A percentile compares a stretch with the other conserved stretches of the same genome.
These are phyloP conservation scores for Scheffersomyces lignosus DNA, from an alignment of 805 yeast species.

Conservation along the genomic window DNA sequence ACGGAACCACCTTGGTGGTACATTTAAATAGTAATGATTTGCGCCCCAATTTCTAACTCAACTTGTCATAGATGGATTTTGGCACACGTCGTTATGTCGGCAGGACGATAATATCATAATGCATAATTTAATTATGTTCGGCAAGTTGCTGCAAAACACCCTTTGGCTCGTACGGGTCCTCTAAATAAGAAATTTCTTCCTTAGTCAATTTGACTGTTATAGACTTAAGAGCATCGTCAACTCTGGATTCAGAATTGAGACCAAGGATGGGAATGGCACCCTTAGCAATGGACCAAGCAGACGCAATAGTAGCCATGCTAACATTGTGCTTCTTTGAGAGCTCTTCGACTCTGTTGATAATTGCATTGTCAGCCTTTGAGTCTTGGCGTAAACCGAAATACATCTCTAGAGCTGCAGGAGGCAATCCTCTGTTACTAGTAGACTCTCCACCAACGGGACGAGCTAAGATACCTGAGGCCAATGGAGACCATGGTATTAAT, in stretches of 20 bases:
- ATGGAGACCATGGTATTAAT: conserved; percentile 61
- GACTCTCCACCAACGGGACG: conserved; percentile 35
- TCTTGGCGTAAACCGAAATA: conserved; percentile 11
- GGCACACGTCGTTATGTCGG: no score
- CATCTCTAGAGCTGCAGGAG: conserved; percentile 9
- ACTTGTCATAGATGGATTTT: no score
- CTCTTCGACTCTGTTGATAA: conserved; percentile 51
- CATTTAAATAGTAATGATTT: no score
- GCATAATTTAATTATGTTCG: no score
- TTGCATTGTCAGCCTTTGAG: conserved; percentile 16
- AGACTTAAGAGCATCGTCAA: conserved; percentile 54
- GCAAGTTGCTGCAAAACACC: no score
- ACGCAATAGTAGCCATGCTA: conserved; percentile 54
- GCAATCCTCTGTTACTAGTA: conserved; percentile 3
- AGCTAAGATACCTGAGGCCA: conserved; percentile 55
- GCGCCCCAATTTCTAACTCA: no score
- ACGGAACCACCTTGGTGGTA: no score
- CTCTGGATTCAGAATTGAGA: conserved; percentile 44
- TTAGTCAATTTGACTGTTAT: conserved; percentile 37
- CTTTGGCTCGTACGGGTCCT: conserved; percentile 34
- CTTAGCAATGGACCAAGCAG: conserved; percentile 54
- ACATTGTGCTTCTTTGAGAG: conserved; percentile 47
- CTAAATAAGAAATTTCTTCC: conserved; percentile 38
- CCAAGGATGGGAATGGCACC: conserved; percentile 60
- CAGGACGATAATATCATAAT: no score